Conservation (phyloP, 805 yeast genomes). For the Schwanniomyces vanrijiae region DNA sequence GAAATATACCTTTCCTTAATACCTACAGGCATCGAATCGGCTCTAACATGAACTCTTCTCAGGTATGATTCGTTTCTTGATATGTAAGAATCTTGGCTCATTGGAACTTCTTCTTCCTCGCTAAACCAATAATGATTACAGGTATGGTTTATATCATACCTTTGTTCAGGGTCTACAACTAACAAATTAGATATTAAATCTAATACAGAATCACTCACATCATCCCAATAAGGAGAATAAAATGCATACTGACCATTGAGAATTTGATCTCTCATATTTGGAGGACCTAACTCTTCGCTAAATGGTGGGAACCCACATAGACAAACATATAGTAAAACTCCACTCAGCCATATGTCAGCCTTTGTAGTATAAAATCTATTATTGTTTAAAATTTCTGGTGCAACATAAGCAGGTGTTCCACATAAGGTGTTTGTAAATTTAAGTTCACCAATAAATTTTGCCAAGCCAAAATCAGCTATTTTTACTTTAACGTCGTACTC, state of each 20-base stretch:
- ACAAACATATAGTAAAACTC: slow-evolving; percentile 75
- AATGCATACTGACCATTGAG: slow-evolving; percentile 66
- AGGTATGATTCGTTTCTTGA: background rate
- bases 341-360: slow-evolving; percentile 82
- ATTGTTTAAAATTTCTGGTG: slow-evolving; percentile 70
- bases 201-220: slow-evolving; percentile 60
- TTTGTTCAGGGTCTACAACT: slow-evolving; percentile 49
- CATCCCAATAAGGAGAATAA: slow-evolving; percentile 80
- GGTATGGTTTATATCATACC: slow-evolving; percentile 42
- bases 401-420: slow-evolving; percentile 87
- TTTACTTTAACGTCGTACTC: slow-evolving; percentile 67
- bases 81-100: background rate
- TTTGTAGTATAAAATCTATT: slow-evolving; percentile 63
- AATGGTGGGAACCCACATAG: slow-evolving; percentile 85
- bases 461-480: slow-evolving; percentile 81
- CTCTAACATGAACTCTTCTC: slow-evolving; percentile 12
- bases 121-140: slow-evolving; percentile 46
- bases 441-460: slow-evolving; percentile 67
- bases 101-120: slow-evolving; percentile 4
- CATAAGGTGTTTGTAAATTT: slow-evolving; percentile 76
- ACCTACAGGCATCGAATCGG: slow-evolving; percentile 29
- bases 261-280: slow-evolving; percentile 74
- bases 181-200: slow-evolving; percentile 65
- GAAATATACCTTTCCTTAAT: slow-evolving; percentile 25
- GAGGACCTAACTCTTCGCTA: slow-evolving; percentile 80